Conservation (phyloP, 148 eudicot species). For the Salicornia ramosissima region DNA sequence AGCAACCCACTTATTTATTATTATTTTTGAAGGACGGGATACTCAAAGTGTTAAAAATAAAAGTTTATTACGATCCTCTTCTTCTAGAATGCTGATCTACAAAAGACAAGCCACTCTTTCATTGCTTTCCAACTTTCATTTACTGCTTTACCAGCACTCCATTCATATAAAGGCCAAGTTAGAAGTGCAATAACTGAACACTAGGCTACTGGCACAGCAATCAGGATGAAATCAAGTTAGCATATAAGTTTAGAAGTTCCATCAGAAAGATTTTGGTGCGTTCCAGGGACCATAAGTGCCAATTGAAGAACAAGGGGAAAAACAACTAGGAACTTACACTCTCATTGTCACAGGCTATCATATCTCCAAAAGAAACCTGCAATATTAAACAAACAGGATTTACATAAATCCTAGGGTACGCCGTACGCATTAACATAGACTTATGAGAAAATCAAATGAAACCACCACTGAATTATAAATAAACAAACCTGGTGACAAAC, state of each 20-base stretch:
- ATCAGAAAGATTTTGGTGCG: background rate
- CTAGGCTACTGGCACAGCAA: background rate
- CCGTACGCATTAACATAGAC: background rate
- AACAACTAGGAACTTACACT: conserved; percentile 43
- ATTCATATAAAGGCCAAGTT: background rate
- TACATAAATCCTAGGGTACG: background rate
- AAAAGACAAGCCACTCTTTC: background rate
- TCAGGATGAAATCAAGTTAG: background rate
- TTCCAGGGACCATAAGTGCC: background rate
- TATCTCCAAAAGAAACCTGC: conserved; percentile 97
- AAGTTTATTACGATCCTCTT: background rate
- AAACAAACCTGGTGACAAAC: conserved; percentile 82
- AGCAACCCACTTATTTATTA: too few relatives aligned
- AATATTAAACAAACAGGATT: conserved; percentile 17
- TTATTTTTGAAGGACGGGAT: too few relatives aligned
- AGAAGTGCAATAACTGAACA: background rate
- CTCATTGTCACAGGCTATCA: conserved; percentile 99
- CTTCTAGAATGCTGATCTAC: background rate
- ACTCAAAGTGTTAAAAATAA: too few relatives aligned
- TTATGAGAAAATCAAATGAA: background rate
- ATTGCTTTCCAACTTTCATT: background rate
- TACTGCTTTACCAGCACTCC: background rate
- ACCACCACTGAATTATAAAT: background rate
- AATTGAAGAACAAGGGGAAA: conserved; percentile 1
- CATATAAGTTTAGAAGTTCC: background rate